A percentile compares a stretch with the other conserved stretches of the same genome.
phyloP scores from a whole-genome alignment of 75 land plant species.

The Azolla pinnata region DNA sequence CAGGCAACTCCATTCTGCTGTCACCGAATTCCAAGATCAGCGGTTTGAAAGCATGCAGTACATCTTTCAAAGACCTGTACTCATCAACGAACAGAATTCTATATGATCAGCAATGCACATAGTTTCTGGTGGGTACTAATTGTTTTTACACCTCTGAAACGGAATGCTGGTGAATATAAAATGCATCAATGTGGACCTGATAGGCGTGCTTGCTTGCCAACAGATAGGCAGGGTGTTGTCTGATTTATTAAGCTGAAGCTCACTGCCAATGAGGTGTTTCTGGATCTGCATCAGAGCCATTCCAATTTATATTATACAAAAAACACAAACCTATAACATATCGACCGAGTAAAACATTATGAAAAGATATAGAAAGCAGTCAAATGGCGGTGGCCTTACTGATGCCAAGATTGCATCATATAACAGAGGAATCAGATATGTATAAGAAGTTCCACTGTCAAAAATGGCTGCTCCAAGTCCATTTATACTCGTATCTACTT shows the following conservation, averaged over 20 bases:
- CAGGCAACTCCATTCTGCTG: slow-evolving; percentile 33
- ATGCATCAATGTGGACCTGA: slow-evolving; percentile 10
- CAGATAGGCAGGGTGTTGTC: slow-evolving; percentile 56
- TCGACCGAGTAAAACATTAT: not conserved
- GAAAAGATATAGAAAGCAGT: not conserved
- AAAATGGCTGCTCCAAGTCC: slow-evolving; percentile 28
- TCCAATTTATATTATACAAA: slow-evolving; percentile 2
- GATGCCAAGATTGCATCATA: slow-evolving; percentile 34
- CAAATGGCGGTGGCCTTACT: slow-evolving; percentile 40
- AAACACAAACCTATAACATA: slow-evolving; percentile 2
- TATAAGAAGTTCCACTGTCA: slow-evolving; percentile 74
- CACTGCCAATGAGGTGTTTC: slow-evolving; percentile 21
- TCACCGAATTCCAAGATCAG: slow-evolving; percentile 44
- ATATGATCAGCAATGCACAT: not conserved
- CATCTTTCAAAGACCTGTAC: slow-evolving; percentile 49
- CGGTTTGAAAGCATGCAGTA: slow-evolving; percentile 42
- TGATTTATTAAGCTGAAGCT: slow-evolving; percentile 29
- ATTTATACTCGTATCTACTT: slow-evolving; percentile 7
- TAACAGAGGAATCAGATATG: slow-evolving; percentile 46
- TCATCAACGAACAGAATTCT: not conserved
- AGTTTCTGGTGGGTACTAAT: no score
- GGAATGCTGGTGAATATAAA: no score
- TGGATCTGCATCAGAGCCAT: no score
- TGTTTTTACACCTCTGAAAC: no score
- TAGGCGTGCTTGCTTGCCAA: slow-evolving; percentile 36